phyloP scores from a whole-genome alignment of 371 early-diverging fungal genomes.

The Mortierella sp. region DNA sequence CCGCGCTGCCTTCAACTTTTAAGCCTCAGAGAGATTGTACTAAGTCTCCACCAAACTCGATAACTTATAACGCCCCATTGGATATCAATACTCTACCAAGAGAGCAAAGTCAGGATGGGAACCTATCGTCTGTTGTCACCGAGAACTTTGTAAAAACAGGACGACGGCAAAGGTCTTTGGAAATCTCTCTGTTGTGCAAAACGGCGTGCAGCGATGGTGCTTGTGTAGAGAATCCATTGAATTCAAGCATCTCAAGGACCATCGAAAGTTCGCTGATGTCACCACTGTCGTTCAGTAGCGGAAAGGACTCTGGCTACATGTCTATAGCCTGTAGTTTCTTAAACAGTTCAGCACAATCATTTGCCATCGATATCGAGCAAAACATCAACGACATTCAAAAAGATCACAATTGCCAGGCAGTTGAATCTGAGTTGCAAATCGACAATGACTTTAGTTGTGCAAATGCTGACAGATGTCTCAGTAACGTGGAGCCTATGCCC shows the following conservation, averaged over 20 bases:
- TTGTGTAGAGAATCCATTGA: not conserved
- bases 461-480: not conserved
- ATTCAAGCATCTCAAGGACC: not conserved
- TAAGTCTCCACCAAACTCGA: not conserved
- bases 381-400: not conserved
- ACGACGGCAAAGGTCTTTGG: not conserved
- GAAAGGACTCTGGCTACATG: constrained; percentile 35
- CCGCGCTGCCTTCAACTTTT: no score
- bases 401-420: not conserved
- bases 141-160: not conserved
- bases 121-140: not conserved
- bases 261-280: constrained; percentile 15
- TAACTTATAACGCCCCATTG: not conserved
- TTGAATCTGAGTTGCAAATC: not conserved
- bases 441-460: not conserved
- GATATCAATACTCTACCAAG: not conserved
- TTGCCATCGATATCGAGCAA: not conserved
- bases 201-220: not conserved
- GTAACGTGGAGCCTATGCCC: not conserved
- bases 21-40: not conserved
- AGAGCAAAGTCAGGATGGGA: not conserved
- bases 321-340: constrained; percentile 1
- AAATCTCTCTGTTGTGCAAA: not conserved
- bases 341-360: not conserved
- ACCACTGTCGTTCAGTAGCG: constrained; percentile 15